Base-by-base conservation (phyloP, 495 filamentous ascomycete genomes). In the Aspergillus olivimuriae region DNA sequence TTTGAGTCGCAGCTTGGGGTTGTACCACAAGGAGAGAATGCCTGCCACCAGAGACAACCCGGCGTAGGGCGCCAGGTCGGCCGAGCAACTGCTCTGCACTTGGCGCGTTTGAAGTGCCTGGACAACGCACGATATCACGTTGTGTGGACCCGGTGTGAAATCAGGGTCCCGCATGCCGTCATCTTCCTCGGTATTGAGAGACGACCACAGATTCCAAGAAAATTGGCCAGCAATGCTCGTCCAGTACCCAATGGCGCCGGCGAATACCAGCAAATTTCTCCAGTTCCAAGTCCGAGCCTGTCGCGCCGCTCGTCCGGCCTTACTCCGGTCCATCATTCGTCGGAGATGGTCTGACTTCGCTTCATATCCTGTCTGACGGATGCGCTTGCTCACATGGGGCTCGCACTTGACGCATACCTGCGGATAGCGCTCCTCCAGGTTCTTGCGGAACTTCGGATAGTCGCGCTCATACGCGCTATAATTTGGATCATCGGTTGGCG, bases 351-450 rank as follows among this genome's bases (percentile, higher is more conserved):
- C 86, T 16, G 87, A 78, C 58, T 88, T 86, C 9, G 87, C 88
- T 30, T 80, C 82, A 60, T 91, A 91, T 0, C 73, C 78, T 2
- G 87, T 76, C 46, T 77, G 66, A 24, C 77, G 68, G 17, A 95
- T 80, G 45, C 78, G 76, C 42, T 72, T 58, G 31, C 73, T 72
- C 15, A 87, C 87, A 23, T 60, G 70, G 5, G 82, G 80, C 46
- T 83, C 80, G 59, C 89, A 95, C 14, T 77, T 67, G 39, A 73
- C 76, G 69, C 89, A 95, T 21, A 94, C 79, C 53, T 89, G 87
- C 9, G 89, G 89, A 61, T 92, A 94, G 37, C 78, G 73, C 46
- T 80, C 68, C 62, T 94, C 87, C 30, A 92, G 68, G 24, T 75
- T 69, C 39, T 64, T 67, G 37, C 77, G 77, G 53, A 81, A 89